A percentile compares a stretch with the other conserved stretches of the same genome.
Conservation (phyloP, 768 basidiomycete genomes). For the Solioccasus polychromus region DNA sequence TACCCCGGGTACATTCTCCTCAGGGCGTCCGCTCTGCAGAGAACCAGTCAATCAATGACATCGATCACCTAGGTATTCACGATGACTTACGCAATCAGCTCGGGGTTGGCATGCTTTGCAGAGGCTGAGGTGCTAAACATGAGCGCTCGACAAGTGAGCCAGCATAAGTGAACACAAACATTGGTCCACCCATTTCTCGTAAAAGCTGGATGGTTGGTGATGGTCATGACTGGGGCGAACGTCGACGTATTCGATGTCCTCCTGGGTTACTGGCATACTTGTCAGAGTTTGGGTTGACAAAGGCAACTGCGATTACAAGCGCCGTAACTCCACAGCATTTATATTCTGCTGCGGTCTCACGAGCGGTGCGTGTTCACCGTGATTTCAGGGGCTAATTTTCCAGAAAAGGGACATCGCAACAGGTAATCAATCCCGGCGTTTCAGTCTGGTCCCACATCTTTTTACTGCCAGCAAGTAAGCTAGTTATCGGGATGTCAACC, state of each 20-base stretch:
- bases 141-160: constrained; percentile 2
- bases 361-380: background rate
- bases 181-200: constrained; percentile 50
- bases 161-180: constrained; percentile 32
- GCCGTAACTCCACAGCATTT: constrained; percentile 7
- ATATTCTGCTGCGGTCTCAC: background rate
- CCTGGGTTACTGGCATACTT: constrained; percentile 3
- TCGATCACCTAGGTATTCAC: no score
- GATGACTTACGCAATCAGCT: constrained; percentile 43
- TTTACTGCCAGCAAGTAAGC: background rate
- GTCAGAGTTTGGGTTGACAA: constrained; percentile 12
- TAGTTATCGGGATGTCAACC: constrained; percentile 90
- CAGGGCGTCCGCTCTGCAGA: constrained; percentile 43
- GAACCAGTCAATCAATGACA: background rate
- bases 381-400: constrained; percentile 18
- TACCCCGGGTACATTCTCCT: constrained; percentile 59
- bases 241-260: constrained; percentile 28
- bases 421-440: no score
- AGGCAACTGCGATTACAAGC: constrained; percentile 4
- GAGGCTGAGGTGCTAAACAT: constrained; percentile 40
- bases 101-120: constrained; percentile 45
- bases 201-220: constrained; percentile 37
- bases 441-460: no score
- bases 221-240: constrained; percentile 4
- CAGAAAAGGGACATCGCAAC: background rate